Conservation (phyloP, 306 rosid genomes). For the Cucurbita pepo region DNA sequence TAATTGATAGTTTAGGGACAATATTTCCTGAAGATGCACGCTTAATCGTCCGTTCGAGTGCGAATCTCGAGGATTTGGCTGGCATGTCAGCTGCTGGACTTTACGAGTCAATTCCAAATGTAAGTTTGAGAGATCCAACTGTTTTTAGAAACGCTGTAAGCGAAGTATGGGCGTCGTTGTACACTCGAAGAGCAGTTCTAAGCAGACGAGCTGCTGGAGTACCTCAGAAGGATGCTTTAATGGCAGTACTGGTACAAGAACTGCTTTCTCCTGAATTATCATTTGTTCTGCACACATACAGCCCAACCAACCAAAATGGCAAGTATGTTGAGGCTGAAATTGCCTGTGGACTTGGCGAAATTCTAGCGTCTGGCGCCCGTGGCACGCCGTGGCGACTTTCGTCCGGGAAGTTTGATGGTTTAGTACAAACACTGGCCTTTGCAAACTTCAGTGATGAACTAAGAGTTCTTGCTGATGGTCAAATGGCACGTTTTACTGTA, state of each 20-base stretch:
- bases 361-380: slow-evolving; percentile 84
- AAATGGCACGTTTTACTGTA: slow-evolving; percentile 62
- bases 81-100: slow-evolving; percentile 99
- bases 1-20: slow-evolving; percentile 43
- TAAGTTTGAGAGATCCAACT: slow-evolving; percentile 56
- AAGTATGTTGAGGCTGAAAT: slow-evolving; percentile 80
- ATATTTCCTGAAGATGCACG: slow-evolving; percentile 50
- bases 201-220: slow-evolving; percentile 78
- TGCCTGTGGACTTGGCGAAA: slow-evolving; percentile 93
- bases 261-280: slow-evolving; percentile 93
- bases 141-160: slow-evolving; percentile 52
- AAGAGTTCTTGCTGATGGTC: slow-evolving; percentile 67
- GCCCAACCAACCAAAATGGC: slow-evolving; percentile 58
- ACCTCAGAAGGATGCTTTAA: slow-evolving; percentile 66
- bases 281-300: slow-evolving; percentile 71
- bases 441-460: slow-evolving; percentile 92
- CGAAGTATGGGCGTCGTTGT: slow-evolving; percentile 86
- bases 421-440: slow-evolving; percentile 55
- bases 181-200: slow-evolving; percentile 77
- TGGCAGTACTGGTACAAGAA: slow-evolving; percentile 91
- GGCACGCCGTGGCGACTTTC: slow-evolving; percentile 93
- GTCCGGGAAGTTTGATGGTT: slow-evolving; percentile 72
- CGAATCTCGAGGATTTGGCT: slow-evolving; percentile 91
- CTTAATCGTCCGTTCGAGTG: slow-evolving; percentile 87
- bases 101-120: slow-evolving; percentile 88